These are phyloP conservation scores for Albizia julibrissin DNA, from an alignment of 306 rosid species.

Conservation along the genomic window DNA sequence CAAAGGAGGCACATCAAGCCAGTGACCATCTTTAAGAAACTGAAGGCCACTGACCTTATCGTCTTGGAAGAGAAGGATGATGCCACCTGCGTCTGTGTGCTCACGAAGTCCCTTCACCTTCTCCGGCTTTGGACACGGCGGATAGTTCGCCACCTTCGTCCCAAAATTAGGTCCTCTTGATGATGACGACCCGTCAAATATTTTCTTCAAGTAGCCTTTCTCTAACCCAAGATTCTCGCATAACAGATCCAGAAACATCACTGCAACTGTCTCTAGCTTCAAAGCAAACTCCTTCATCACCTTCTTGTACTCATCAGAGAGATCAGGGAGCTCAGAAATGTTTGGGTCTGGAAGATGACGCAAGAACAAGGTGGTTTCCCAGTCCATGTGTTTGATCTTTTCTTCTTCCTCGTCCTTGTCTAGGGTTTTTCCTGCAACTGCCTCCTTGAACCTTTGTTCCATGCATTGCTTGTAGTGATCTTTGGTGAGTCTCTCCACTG, in stretches of 20 bases:
- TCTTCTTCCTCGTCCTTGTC: conserved; percentile 55
- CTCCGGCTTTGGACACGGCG: conserved; percentile 84
- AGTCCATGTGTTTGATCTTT: conserved; percentile 78
- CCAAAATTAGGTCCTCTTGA: conserved; percentile 82
- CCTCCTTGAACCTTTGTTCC: conserved; percentile 75
- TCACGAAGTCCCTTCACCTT: conserved; percentile 89
- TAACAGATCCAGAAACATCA: conserved; percentile 69
- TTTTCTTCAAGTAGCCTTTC: conserved; percentile 78
- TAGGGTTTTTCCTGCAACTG: conserved; percentile 57
- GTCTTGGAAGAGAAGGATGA: conserved; percentile 85
- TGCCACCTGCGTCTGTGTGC: conserved; percentile 94
- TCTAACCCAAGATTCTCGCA: conserved; percentile 91
- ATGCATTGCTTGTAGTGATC: conserved; percentile 72
- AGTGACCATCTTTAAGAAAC: conserved; percentile 71
- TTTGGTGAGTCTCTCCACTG: conserved; percentile 71
- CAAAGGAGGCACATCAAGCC: conserved; percentile 93
- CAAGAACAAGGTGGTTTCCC: conserved; percentile 83
- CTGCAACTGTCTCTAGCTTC: conserved; percentile 69
- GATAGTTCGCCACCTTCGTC: conserved; percentile 89
- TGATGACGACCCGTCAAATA: conserved; percentile 59
- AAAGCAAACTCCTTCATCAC: conserved; percentile 81
- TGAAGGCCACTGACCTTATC: conserved; percentile 92
- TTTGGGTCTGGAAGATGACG: conserved; percentile 80
- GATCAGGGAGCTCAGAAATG: conserved; percentile 69
- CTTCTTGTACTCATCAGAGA: conserved; percentile 61